phyloP scores from a whole-genome alignment of 257 asterid genomes.

The Apocynum venetum region DNA sequence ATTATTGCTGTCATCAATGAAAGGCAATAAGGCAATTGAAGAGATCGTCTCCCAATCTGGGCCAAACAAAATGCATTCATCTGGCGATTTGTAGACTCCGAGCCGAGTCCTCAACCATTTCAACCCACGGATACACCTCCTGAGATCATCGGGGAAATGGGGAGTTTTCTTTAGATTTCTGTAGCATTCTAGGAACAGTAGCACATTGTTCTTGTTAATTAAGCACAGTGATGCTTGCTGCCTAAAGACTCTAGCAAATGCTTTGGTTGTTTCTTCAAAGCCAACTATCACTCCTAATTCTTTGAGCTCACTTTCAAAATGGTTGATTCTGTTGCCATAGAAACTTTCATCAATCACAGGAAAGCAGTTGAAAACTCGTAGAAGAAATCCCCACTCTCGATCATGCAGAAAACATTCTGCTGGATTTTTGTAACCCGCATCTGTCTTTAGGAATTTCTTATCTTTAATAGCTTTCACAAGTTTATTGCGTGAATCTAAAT shows the following conservation, averaged over 20 bases:
- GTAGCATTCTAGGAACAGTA: slow-evolving; percentile 24
- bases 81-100: slow-evolving; percentile 24
- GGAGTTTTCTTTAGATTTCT: slow-evolving; percentile 3
- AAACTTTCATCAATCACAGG: slow-evolving; percentile 28
- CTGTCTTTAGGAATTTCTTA: slow-evolving; percentile 23
- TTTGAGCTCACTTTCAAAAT: slow-evolving; percentile 12
- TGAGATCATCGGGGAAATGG: slow-evolving; percentile 10
- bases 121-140: slow-evolving; percentile 18
- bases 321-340: slow-evolving; percentile 15
- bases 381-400: slow-evolving; percentile 33
- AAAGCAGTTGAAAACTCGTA: slow-evolving; percentile 26
- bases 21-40: slow-evolving; percentile 14
- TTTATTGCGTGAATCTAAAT: slow-evolving; percentile 6
- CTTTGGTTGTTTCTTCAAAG: slow-evolving; percentile 17
- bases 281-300: slow-evolving; percentile 21
- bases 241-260: slow-evolving; percentile 22
- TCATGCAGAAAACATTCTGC: slow-evolving; percentile 27
- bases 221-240: slow-evolving; percentile 16
- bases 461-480: slow-evolving; percentile 15
- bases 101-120: slow-evolving; percentile 31
- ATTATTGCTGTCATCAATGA: slow-evolving; percentile 29
- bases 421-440: slow-evolving; percentile 22
- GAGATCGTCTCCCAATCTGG: slow-evolving; percentile 29
- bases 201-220: slow-evolving; percentile 18
- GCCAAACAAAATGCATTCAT: slow-evolving; percentile 26